Evolutionary conservation across 495 filamentous ascomycete species (phyloP), one percentile per base, ranked within the genome.

Genomic region (Penicillium salamii): DNA sequence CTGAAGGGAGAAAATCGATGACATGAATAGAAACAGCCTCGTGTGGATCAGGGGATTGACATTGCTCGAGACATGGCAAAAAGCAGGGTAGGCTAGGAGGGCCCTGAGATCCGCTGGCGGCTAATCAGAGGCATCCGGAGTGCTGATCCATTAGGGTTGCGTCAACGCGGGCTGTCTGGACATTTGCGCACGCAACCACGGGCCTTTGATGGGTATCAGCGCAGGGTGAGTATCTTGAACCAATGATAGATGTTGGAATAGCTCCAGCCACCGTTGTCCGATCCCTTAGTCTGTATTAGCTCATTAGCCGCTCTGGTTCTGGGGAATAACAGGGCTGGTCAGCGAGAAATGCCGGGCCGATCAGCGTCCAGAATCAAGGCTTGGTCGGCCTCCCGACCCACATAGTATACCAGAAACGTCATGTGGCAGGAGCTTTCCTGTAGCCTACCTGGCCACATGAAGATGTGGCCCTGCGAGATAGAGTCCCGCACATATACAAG

Each of bases 1-100:
- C 33, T 36, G 40, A 31, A 32, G 7, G 13, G 26, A 20, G 17
- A 42, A 21, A 51, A 39, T 18, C 34, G 15, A 43, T 21, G 38
- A 49, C 26, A 48, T 32, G 39, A 35, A 47, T 46, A 46, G 21
- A 43, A 46, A 40, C 42, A 36, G 20, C 41, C 36, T 17, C 31
- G 19, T 21, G 57, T 57, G 57, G 59, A 55, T 50, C 53, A 57
- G 53, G 57, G 46, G 53, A 63, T 57, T 63, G 51, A 55, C 51
- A 54, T 26, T 34, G 19, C n/a, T 42, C 13, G 42, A 50, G 42
- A 50, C 47, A 50, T 42, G 47, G 36, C 19, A 40, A 31, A 50
- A 50, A 42, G 29, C 37, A 42, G 38, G 37, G 23, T 19, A 42
- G 29, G 21, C 41, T 38, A 29, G 28, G 33, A 26, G 24, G 37